Evolutionary conservation across 2,329 filamentous ascomycete species (phyloP), one percentile per base, ranked within the genome.

Genomic region (Xylaria sp.): DNA sequence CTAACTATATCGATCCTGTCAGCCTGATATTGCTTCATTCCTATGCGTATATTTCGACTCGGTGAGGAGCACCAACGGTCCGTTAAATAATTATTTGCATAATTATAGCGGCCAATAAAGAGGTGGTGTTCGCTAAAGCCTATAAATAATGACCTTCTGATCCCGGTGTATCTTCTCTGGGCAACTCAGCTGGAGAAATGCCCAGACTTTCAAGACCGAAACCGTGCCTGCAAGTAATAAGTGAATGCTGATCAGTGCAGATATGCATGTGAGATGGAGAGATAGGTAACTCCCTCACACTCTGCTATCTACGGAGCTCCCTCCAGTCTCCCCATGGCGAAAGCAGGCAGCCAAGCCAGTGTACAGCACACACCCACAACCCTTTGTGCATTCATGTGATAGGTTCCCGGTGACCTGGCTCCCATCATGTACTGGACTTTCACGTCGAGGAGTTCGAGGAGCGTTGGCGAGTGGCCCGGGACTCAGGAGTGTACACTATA

Each of bases 201-300:
- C 63, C 57, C 54, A 62, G 61, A 51, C 45, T 60, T 44, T 56
- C 44, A 59, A 54, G 49, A 10, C 56, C 60, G 31, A 64, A 54
- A 44, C 53, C 56, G 39, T 59, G 33, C 25, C 67, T 68, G 67
- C 65, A 65, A 61, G 65, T 62, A 65, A 69, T 62, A 65, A 57
- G 55, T 61, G 42, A 63, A 66, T 59, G 67, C 53, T 69, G 67
- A 69, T 69, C 67, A 63, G 61, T 65, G 65, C 65, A 69, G 65
- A 60, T 65, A 69, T 68, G 67, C 67, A 69, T 65, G 61, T 67
- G 61, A 67, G 65, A 67, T 67, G 53, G 45, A n/a, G 44, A 64
- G 45, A 65, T 62, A 49, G 56, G 42, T 44, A 44, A 61, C 17
- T 65, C 25, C 25, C 42, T 58, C 27, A 39, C 47, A 50, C 29